Conservation (phyloP, 2,329 filamentous ascomycete genomes). For the Epichloe amarillans region DNA sequence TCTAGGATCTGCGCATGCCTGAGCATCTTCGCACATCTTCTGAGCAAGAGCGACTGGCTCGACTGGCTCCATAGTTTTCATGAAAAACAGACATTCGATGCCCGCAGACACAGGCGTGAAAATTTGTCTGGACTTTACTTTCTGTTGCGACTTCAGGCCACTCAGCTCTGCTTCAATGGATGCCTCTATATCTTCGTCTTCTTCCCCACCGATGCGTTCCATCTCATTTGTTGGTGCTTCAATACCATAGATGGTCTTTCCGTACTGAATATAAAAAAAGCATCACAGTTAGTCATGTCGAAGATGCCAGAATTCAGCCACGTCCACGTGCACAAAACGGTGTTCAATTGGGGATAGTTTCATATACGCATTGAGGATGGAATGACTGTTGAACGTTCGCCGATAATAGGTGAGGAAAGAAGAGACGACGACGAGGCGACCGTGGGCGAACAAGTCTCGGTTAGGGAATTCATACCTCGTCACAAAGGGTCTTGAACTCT, state of each 20-base stretch:
- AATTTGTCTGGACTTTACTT: slow-evolving; percentile 28
- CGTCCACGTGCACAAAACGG: not conserved
- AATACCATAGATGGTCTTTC: slow-evolving; percentile 45
- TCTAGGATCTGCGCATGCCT: slow-evolving; percentile 24
- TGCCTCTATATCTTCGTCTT: slow-evolving; percentile 54
- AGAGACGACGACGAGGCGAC: not conserved
- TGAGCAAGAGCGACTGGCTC: slow-evolving; percentile 41
- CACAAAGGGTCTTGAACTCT: slow-evolving; percentile 54
- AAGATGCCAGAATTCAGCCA: not conserved
- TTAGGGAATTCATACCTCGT: slow-evolving; percentile 37
- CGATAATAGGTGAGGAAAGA: not conserved
- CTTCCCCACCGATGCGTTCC: slow-evolving; percentile 27
- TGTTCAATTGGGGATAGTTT: too few relatives aligned
- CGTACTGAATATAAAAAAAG: slow-evolving; percentile 37
- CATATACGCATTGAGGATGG: not conserved
- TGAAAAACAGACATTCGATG: slow-evolving; percentile 51
- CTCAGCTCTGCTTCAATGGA: slow-evolving; percentile 61
- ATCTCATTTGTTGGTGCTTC: slow-evolving; percentile 22
- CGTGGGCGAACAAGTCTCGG: not conserved
- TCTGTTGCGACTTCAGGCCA: slow-evolving; percentile 35
- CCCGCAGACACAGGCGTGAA: slow-evolving; percentile 41
- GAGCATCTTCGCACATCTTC: slow-evolving; percentile 42
- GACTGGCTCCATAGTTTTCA: slow-evolving; percentile 41
- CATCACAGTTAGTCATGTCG: not conserved
- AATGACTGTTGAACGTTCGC: not conserved